These are phyloP conservation scores for Colletotrichum sansevieriae DNA, from an alignment of 2,329 filamentous ascomycete species.

Conservation along the genomic window DNA sequence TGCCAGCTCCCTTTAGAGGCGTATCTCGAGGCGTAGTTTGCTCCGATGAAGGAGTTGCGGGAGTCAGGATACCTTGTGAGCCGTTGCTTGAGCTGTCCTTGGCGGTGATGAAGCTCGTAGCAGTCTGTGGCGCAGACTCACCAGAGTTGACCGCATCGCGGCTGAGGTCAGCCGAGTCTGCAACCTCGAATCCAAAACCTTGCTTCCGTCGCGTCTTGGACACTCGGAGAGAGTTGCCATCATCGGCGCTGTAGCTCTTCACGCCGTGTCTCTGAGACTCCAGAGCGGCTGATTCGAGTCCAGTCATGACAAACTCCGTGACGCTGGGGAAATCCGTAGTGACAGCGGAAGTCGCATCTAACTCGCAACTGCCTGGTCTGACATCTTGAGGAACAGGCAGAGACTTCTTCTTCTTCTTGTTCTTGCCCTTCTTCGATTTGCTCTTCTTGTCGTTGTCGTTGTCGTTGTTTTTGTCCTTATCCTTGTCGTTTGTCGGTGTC, in stretches of 20 bases:
- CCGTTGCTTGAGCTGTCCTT: constrained; percentile 22
- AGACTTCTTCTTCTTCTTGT: constrained; percentile 45
- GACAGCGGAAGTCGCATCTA: too few relatives aligned
- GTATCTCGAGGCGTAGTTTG: not conserved
- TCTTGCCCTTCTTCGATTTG: constrained; percentile 47
- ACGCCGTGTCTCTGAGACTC: constrained; percentile 11
- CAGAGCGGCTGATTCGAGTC: not conserved
- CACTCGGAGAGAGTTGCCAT: constrained; percentile 52
- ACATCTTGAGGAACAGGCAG: too few relatives aligned
- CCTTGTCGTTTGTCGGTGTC: not conserved
- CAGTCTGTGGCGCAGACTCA: constrained; percentile 1
- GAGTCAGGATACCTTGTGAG: constrained; percentile 15
- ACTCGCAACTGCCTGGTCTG: too few relatives aligned
- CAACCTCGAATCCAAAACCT: constrained; percentile 10
- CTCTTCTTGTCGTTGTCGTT: constrained; percentile 42
- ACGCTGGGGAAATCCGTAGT: not conserved
- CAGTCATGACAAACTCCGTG: not conserved
- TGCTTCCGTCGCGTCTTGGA: constrained; percentile 48
- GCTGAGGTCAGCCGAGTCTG: not conserved
- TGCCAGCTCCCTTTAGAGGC: not conserved
- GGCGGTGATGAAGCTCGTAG: constrained; percentile 22
- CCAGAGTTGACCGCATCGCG: not conserved
- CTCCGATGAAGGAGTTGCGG: constrained; percentile 20
- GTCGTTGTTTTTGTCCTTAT: constrained; percentile 25
- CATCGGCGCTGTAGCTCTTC: constrained; percentile 46